Base-by-base conservation (phyloP, 495 filamentous ascomycete species). In the Xylaria palmicola region DNA sequence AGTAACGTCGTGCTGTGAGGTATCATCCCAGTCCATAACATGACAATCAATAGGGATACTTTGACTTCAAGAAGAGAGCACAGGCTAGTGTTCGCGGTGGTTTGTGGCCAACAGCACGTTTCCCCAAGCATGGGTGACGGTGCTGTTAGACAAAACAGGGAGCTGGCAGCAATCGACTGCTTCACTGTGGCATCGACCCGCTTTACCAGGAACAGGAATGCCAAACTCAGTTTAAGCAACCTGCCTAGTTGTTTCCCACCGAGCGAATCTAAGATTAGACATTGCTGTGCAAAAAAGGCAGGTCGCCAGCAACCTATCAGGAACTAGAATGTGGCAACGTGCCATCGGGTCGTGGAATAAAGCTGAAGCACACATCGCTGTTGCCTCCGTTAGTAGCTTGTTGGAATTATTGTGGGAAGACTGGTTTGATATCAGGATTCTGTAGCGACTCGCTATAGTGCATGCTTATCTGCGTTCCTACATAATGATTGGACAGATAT, bases 1-100 rank as follows among this genome's bases (percentile, higher is more conserved):
- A 50, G 56, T 59, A 59, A 60, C 57, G 49, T 53, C 27, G 47
- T 60, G 58, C 58, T 41, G 26, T 20, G 30, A 53, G 58, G 58
- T 60, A 47, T 53, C 44, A 59, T 59, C 56, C 32, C 24, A 17
- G 34, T 29, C 34, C 8, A 22, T 51, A 36, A 52, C 34, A 36
- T 59, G 30, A 34, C 56, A 59, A n/a, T n/a, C 34, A 37, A 7
- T 13, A 32, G 32, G 17, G 27, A 22, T 7, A 30, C 7, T 48
- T 41, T 29, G 22, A 13, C 30, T 15, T 59, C 9, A 13, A 51
- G 27, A 24, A 60, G 39, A 15, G 53, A 39, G 15, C 15, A 34
- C 32, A 26, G 43, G 20, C 36, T 36, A 26, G 13, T 26, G 26
- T 52, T 60, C 45, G 37, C 24, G 37, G 26, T 24, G 32, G 26